Percentiles rank a stretch among this genome's conserved stretches.
Conservation (phyloP, 495 filamentous ascomycete species). For the Corynascus novoguineensis region DNA sequence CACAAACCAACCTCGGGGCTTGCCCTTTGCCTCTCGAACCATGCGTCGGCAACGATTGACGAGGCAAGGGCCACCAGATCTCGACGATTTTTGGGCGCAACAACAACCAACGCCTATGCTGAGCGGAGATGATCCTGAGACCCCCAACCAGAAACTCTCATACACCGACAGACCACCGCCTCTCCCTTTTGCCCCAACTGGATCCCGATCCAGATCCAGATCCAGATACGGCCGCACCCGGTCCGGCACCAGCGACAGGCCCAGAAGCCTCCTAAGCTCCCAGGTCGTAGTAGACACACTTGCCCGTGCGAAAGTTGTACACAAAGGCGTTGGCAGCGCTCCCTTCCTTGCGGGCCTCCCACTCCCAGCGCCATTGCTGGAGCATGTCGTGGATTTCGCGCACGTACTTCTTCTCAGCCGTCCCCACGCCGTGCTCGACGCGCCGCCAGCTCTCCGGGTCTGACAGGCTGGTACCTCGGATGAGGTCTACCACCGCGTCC, state of each 20-base stretch:
- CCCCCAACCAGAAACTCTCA: background rate
- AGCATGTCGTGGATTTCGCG: constrained; percentile 79
- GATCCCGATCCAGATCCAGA: background rate
- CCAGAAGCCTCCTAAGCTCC: constrained; percentile 35
- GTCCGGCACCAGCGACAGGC: background rate
- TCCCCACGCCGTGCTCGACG: constrained; percentile 70
- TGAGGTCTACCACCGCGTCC: constrained; percentile 77
- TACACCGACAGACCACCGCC: constrained; percentile 2
- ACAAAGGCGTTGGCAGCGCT: constrained; percentile 59
- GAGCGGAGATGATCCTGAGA: background rate
- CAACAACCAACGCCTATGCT: background rate
- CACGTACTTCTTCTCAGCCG: constrained; percentile 80
- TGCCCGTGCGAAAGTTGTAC: constrained; percentile 73
- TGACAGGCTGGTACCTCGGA: constrained; percentile 66
- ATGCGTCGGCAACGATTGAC: no score
- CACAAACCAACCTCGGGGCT: no score
- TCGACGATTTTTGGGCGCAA: no score
- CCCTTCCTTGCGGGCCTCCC: constrained; percentile 45
- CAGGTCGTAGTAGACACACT: constrained; percentile 71
- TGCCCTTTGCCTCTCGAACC: no score
- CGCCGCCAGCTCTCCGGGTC: constrained; percentile 83
- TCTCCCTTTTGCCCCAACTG: background rate
- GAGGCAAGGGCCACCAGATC: no score
- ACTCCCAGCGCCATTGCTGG: constrained; percentile 50
- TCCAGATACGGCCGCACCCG: background rate